These are phyloP conservation scores for Fusarium illudens DNA, from an alignment of 2,329 filamentous ascomycete genomes.

Conservation along the genomic window DNA sequence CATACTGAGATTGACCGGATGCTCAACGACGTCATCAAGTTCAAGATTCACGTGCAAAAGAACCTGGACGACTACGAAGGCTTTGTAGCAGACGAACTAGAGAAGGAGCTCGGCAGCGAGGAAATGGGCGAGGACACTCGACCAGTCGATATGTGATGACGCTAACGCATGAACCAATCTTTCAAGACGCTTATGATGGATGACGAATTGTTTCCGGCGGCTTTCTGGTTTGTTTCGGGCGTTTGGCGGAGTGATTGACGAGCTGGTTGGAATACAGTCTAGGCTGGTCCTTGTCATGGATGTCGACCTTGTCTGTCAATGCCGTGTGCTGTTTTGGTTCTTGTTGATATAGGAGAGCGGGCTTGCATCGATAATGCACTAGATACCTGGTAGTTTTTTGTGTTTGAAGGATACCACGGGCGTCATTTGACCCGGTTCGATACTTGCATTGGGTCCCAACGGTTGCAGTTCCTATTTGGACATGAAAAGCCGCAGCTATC, in stretches of 20 bases:
- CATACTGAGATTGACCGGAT: slow-evolving; percentile 96
- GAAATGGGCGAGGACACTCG: slow-evolving; percentile 64
- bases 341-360: slow-evolving; percentile 21
- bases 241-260: slow-evolving; percentile 25
- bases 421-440: slow-evolving; percentile 3
- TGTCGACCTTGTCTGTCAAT: not conserved
- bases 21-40: slow-evolving; percentile 96
- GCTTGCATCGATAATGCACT: slow-evolving; percentile 13
- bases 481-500: not conserved
- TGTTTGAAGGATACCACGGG: slow-evolving; percentile 33
- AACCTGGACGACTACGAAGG: slow-evolving; percentile 92
- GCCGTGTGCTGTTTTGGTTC: slow-evolving; percentile 1
- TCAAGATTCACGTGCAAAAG: slow-evolving; percentile 97
- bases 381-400: slow-evolving; percentile 35
- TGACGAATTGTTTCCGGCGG: slow-evolving; percentile 33
- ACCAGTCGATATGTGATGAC: slow-evolving; percentile 51
- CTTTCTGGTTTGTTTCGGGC: slow-evolving; percentile 31
- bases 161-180: slow-evolving; percentile 23
- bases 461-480: not conserved
- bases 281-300: slow-evolving; percentile 23
- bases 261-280: slow-evolving; percentile 16
- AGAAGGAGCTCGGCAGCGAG: slow-evolving; percentile 78
- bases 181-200: slow-evolving; percentile 37
- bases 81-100: slow-evolving; percentile 93
- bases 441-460: slow-evolving; percentile 3